phyloP scores from a whole-genome alignment of 78 protist genomes.

The Dictyostelium firmibasis region DNA sequence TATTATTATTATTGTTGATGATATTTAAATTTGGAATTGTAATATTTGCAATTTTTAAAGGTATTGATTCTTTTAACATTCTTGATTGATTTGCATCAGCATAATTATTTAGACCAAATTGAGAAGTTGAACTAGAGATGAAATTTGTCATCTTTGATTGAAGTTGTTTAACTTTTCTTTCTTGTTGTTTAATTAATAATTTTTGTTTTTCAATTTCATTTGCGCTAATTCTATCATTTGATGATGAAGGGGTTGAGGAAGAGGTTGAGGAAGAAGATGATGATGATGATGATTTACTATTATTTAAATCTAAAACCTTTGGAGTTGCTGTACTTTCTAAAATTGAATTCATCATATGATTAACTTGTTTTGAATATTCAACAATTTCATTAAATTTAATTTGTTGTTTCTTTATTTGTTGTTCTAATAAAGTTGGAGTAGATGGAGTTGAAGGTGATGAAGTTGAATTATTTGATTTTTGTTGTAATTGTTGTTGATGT shows the following conservation, averaged over 20 bases:
- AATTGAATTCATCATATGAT: constrained; percentile 6
- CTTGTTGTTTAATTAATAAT: constrained; percentile 12
- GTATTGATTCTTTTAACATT: constrained; percentile 3
- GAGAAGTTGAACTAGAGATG: not conserved
- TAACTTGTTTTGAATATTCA: constrained; percentile 46
- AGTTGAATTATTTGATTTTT: not conserved
- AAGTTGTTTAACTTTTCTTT: constrained; percentile 11
- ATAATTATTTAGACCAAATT: constrained; percentile 9
- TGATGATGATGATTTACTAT: not conserved
- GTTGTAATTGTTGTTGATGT: not conserved
- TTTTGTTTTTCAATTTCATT: constrained; percentile 43
- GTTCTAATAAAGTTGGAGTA: not conserved
- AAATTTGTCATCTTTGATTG: constrained; percentile 20
- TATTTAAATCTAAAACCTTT: constrained; percentile 34
- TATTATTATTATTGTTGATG: not conserved
- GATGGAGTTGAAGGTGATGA: not conserved
- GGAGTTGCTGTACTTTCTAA: constrained; percentile 51
- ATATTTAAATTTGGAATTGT: not conserved
- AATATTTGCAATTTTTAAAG: not conserved
- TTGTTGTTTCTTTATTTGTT: constrained; percentile 19
- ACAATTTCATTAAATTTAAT: constrained; percentile 67
- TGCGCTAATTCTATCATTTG: not conserved
- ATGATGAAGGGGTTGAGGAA: not conserved
- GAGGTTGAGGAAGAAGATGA: too few relatives aligned
- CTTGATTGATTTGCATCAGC: constrained; percentile 36